Evolutionary conservation across 345 rosid species (phyloP), one percentile per base, ranked within the genome.

Genomic region (Mangifera indica): DNA sequence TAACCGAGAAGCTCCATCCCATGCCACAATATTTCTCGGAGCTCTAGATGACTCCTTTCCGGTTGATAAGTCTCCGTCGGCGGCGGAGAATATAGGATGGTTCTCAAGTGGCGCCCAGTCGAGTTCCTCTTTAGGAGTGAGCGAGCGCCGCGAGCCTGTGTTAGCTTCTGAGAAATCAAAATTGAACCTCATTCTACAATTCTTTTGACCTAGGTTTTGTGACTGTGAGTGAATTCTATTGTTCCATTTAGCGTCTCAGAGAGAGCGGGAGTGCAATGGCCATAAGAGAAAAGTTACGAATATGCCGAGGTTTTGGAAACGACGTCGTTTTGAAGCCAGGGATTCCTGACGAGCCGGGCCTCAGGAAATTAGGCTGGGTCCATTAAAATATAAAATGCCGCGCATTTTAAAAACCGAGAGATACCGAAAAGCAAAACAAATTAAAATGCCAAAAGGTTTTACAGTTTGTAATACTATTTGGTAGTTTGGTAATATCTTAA

Each of bases 1-100:
- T 37, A 93, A 74, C 66, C 94, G 80, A 17, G 98, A 89, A 15
- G 93, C 90, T 24, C 91, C 94, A 66, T 93, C 99, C 97, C 97
- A 96, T 8, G 99, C 86, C 57, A 88, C 67, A 15, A 91, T 82
- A 70, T 88, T 91, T 63, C 60, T 85, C 63, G 84, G 85, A 52
- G 84, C 75, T 49, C 69, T 60, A 37, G 64, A 54, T 53, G 80
- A 42, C 6, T 6, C 63, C 73, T 61, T 54, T 56, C 57, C 63
- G 6, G 25, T 53, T n/a, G 60, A 83, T 55, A 56, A 83, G 61
- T 40, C 66, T 5, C 54, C 78, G 70, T 74, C 67, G 67, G 82
- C 59, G 76, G 84, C 48, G 34, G 86, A 51, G 82, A 95, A 95
- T 15, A 86, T 74, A 21, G 93, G 96, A 76, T 95, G 96, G 63